Evolutionary conservation across 2,329 filamentous ascomycete species (phyloP).

Genomic region (Diplodia scrobiculata): DNA sequence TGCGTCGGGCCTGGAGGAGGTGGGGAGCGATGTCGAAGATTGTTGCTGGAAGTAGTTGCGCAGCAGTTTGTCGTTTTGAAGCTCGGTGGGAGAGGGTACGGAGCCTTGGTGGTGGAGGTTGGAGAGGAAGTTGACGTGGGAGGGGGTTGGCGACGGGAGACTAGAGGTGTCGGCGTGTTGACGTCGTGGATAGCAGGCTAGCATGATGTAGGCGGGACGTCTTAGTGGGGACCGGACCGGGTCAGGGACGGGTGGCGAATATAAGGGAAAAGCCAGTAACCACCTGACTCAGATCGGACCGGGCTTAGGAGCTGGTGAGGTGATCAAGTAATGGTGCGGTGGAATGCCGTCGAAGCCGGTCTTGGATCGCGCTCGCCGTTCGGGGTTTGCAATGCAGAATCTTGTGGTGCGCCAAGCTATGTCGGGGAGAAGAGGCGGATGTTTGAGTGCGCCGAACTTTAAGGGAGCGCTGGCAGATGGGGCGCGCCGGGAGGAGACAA

Average conservation of each 20-base stretch:
- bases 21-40: neutral
- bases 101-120: conserved; percentile 22
- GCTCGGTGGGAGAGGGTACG: conserved; percentile 18
- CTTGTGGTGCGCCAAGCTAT: conserved; percentile 11
- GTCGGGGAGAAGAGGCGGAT: conserved; percentile 11
- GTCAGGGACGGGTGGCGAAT: conserved; percentile 31
- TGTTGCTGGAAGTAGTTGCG: conserved; percentile 25
- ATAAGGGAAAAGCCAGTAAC: conserved; percentile 23
- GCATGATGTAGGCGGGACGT: conserved; percentile 27
- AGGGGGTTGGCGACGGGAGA: conserved; percentile 14
- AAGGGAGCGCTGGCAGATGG: conserved; percentile 16
- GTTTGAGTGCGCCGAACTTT: conserved; percentile 22
- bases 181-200: conserved; percentile 29
- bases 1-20: conserved; percentile 12
- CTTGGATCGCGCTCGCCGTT: neutral
- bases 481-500: conserved; percentile 4
- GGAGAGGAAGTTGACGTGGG: conserved; percentile 27
- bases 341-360: conserved; percentile 25
- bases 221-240: conserved; percentile 24
- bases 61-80: conserved; percentile 11
- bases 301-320: conserved; percentile 18
- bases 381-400: conserved; percentile 13
- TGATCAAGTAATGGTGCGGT: conserved; percentile 25
- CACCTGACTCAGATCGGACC: conserved; percentile 29
- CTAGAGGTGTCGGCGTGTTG: conserved; percentile 13